Evolutionary conservation across 2,329 filamentous ascomycete species (phyloP), one percentile per base, ranked within the genome.

Genomic region (Penicillium sp.): DNA sequence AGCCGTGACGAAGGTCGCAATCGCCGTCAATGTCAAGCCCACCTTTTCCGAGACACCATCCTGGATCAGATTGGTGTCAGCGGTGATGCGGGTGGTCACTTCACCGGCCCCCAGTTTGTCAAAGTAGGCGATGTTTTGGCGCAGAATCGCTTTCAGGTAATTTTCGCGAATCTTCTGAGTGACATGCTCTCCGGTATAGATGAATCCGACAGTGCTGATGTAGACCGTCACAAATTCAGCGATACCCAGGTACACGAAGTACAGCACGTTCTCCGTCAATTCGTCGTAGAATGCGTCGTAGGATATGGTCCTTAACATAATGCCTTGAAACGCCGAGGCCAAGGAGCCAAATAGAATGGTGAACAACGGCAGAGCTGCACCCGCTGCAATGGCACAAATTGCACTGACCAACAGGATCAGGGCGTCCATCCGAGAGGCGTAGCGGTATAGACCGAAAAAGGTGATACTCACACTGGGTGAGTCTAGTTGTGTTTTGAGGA

Each of bases 1-100:
- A 11, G 88, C 87, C 0, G 89, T 81, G 38, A 94, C 68, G 56
- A 96, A 96, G 6, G 86, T 89, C 1, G 88, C 79, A 3, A 88
- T 33, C 9, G 85, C 85, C 10, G 80, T 79, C 39, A 94, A 60
- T 0, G 85, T 88, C 47, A 95, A 68, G 10, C 79, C 80, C 30
- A 94, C 76, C 69, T 95, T 95, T 63, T 94, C 86, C 0, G 86
- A 93, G 30, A 98, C 87, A 39, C 88, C 90, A 50, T 94, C 89
- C 62, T 95, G 90, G 38, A 96, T 82, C 36, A 94, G 71, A 56
- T 95, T 95, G 30, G 87, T 94, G 61, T 96, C 90, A 8, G 89
- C 83, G 0, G 90, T 96, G 52, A 95, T 95, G 47, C 89, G 82
- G 1, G 89, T 95, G 0, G 89, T 95, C 44, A 96, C 85, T 65